phyloP scores from a whole-genome alignment of 2,329 filamentous ascomycete species.

The Dryadomyces quercus-mongolicae region DNA sequence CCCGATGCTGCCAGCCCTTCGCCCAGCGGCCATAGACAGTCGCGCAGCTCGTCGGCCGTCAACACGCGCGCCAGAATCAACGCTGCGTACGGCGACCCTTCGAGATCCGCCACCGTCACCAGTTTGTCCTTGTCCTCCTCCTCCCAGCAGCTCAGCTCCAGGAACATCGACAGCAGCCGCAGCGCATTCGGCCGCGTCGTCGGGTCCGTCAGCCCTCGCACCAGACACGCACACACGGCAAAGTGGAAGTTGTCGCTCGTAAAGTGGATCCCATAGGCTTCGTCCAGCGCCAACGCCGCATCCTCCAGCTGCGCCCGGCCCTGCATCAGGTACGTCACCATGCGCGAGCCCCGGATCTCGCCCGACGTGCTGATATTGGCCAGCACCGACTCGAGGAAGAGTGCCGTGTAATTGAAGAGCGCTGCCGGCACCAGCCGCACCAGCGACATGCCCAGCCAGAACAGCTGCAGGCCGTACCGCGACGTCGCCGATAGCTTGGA shows the following conservation, averaged over 20 bases:
- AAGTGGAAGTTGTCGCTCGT: constrained; percentile 53
- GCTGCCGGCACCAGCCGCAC: constrained; percentile 49
- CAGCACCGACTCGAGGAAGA: constrained; percentile 52
- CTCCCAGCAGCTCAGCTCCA: constrained; percentile 33
- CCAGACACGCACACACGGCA: constrained; percentile 51
- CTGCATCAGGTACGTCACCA: constrained; percentile 48
- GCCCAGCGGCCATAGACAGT: constrained; percentile 49
- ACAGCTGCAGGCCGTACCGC: constrained; percentile 55
- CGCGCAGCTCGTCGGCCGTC: constrained; percentile 46
- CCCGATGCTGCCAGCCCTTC: constrained; percentile 25
- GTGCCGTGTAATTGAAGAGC: constrained; percentile 54
- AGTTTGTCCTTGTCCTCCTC: background rate
- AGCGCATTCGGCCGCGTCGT: constrained; percentile 46
- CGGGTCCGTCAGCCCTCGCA: constrained; percentile 51
- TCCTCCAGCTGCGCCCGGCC: constrained; percentile 49
- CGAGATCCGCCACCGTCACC: constrained; percentile 16
- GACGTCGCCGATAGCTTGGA: constrained; percentile 54
- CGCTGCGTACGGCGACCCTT: constrained; percentile 44
- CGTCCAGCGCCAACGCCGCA: constrained; percentile 48
- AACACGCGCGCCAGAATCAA: constrained; percentile 46
- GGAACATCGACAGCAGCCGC: constrained; percentile 48
- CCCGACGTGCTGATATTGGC: constrained; percentile 50
- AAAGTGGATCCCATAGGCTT: constrained; percentile 55
- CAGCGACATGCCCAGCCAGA: constrained; percentile 58
- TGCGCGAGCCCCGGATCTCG: constrained; percentile 45